Base-by-base conservation (phyloP, 2,329 filamentous ascomycete species). In the Drechslerella coelobrocha region DNA sequence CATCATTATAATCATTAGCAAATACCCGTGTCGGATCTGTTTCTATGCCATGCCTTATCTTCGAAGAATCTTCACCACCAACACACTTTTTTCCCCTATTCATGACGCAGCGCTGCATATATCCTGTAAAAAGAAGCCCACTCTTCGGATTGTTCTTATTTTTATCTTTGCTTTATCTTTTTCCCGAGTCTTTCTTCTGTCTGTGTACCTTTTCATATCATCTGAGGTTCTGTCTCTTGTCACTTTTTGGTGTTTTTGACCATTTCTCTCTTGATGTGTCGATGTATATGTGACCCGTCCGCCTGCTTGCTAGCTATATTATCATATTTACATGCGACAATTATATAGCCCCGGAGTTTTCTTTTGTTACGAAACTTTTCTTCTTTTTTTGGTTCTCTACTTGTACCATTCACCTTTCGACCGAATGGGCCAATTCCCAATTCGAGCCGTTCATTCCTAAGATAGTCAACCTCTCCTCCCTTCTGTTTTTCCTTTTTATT, bases 31-130 rank as follows among this genome's bases (percentile, higher is more conserved):
- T 53, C 29, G 43, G 34, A 45, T 47, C n/a, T n/a, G n/a, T n/a
- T n/a, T n/a, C n/a, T n/a, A n/a, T n/a, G n/a, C n/a, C n/a, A n/a
- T 6, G 48, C 41, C 34, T 61, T 39, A 12, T 41, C 19, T 39
- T 55, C 27, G 39, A 34, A 34, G 29, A n/a, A 6, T 39, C 48
- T 54, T 47, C 27, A 54, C 41, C 41, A 54, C 41, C 47, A 14
- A 27, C 47, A 27, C 45, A 26, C 31, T 31, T 29, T 57, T 54
- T 51, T 48, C 29, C 47, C 34, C 52, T 37, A 45, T 17, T 60
- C 41, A 31, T 61, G 29, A 61, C 27, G 57, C 45, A 69, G 65
- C 65, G 59, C 57, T 69, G 57, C 65, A 69, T 69, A 62, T 52
- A 48, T 59, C 65, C 55, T 62, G 57, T 69, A 69, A 62, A 69